These are phyloP conservation scores for Litsea cubeba DNA, from an alignment of 164 flowering plant genomes.

Conservation along the genomic window DNA sequence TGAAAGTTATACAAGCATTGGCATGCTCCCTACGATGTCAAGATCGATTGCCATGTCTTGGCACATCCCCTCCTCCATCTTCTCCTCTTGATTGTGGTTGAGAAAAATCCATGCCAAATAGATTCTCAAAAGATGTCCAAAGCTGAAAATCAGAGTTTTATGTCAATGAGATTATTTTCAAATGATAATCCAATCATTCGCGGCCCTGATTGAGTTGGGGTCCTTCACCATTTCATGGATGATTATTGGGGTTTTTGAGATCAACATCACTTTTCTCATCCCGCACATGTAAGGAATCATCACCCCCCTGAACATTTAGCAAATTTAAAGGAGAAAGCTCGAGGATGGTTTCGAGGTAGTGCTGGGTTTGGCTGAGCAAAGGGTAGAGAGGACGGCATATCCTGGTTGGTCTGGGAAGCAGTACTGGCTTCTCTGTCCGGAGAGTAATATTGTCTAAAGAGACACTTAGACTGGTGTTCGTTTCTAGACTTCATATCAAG, in stretches of 20 bases:
- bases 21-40: slow-evolving; percentile 34
- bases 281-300: slow-evolving; percentile 25
- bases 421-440: slow-evolving; percentile 20
- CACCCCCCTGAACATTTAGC: slow-evolving; percentile 28
- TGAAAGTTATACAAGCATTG: no score
- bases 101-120: slow-evolving; percentile 29
- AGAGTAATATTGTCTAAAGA: slow-evolving; percentile 16
- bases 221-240: slow-evolving; percentile 29
- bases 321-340: slow-evolving; percentile 11
- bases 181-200: slow-evolving; percentile 23
- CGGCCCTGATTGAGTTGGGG: slow-evolving; percentile 16
- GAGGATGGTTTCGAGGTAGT: slow-evolving; percentile 9
- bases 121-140: slow-evolving; percentile 43
- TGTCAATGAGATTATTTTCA: slow-evolving; percentile 26
- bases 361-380: slow-evolving; percentile 34
- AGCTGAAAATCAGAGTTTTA: slow-evolving; percentile 26
- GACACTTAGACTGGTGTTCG: slow-evolving; percentile 51
- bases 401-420: slow-evolving; percentile 23
- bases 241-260: slow-evolving; percentile 15
- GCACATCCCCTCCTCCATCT: slow-evolving; percentile 11
- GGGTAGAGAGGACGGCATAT: slow-evolving; percentile 24
- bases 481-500: slow-evolving; percentile 41
- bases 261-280: slow-evolving; percentile 26
- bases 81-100: slow-evolving; percentile 25
- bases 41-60: slow-evolving; percentile 36